Conservation (phyloP, 306 rosid species). For the Alnus glutinosa region DNA sequence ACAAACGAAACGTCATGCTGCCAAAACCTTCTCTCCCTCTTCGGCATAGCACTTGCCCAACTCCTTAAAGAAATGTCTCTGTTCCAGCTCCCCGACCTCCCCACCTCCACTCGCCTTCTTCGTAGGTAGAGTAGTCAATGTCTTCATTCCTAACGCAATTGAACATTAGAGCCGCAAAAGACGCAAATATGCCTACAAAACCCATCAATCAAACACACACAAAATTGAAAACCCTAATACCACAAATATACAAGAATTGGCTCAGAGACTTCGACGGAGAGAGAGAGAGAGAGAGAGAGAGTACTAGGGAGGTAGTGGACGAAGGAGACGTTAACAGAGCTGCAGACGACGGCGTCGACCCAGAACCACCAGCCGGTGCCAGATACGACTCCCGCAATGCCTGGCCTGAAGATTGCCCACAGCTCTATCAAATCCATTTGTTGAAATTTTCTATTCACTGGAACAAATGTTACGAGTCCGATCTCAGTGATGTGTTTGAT, state of each 20-base stretch:
- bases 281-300: neutral
- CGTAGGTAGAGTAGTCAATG: constrained; percentile 94
- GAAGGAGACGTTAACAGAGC: constrained; percentile 76
- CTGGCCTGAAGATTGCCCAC: constrained; percentile 98
- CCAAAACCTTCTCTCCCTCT: constrained; percentile 54
- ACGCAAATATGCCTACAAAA: constrained; percentile 78
- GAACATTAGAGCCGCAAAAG: constrained; percentile 96
- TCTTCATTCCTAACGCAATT: constrained; percentile 96
- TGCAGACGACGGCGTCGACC: constrained; percentile 98
- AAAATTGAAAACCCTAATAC: constrained; percentile 44
- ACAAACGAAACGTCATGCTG: constrained; percentile 45
- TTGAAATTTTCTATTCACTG: too few species aligned
- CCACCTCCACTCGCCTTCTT: constrained; percentile 98
- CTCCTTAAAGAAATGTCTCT: constrained; percentile 67
- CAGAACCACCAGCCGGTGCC: constrained; percentile 99
- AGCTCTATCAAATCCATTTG: constrained; percentile 74
- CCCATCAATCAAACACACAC: constrained; percentile 22
- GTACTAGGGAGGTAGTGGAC: constrained; percentile 91
- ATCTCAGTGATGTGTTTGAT: neutral
- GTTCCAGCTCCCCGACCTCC: constrained; percentile 59
- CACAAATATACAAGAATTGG: neutral
- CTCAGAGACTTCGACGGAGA: neutral
- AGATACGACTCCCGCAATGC: constrained; percentile 83
- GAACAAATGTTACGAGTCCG: neutral
- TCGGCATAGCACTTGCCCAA: constrained; percentile 56